Base-by-base conservation (phyloP, 345 rosid genomes). In the Eucalyptus curtisii region DNA sequence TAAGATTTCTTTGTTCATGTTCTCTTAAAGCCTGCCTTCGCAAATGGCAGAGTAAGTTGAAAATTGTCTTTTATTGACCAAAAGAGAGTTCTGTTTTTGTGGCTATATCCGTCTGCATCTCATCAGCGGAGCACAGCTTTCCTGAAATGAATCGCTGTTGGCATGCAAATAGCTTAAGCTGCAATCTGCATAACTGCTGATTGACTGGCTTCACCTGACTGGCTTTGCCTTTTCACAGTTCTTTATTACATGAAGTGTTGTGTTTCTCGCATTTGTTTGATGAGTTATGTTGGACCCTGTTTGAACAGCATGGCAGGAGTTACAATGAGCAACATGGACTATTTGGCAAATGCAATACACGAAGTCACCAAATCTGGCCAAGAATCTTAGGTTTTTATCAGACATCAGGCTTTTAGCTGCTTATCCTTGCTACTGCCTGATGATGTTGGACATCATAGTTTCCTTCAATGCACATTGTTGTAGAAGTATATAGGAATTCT, bases 221-320 rank as follows among this genome's bases (percentile, higher is more conserved):
- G 81, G 81, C 44, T 71, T 71, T 7, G 25, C 81, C 81, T 71
- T 71, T 71, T 71, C 44, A 1, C 45, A 33, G 45, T 71, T 5
- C 44, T 71, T 71, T 71, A 33, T 71, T 9, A 9, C 6, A 1
- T 31, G 22, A 66, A 31, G 45, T 19, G 81, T 33, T 71, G 44
- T 33, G 44, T 33, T 68, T 68, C 33, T n/a, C 10, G 2, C 76
- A 64, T n/a, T 64, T n/a, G 76, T 64, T n/a, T 64, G 19, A 64
- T 64, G 76, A 64, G 76, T 64, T n/a, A 64, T 15, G 40, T n/a
- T 64, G 76, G 76, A 15, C 76, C 40, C 20, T 64, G 76, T 64
- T 40, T 76, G 30, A 40, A 42, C 98, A 97, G 99, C 89, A 96
- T 97, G 99, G 99, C 99, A 2, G 98, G 99, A 42, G 94, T 97